These are phyloP conservation scores for Phaeosphaeria sp. DNA, from an alignment of 2,329 filamentous ascomycete species.

Conservation along the genomic window DNA sequence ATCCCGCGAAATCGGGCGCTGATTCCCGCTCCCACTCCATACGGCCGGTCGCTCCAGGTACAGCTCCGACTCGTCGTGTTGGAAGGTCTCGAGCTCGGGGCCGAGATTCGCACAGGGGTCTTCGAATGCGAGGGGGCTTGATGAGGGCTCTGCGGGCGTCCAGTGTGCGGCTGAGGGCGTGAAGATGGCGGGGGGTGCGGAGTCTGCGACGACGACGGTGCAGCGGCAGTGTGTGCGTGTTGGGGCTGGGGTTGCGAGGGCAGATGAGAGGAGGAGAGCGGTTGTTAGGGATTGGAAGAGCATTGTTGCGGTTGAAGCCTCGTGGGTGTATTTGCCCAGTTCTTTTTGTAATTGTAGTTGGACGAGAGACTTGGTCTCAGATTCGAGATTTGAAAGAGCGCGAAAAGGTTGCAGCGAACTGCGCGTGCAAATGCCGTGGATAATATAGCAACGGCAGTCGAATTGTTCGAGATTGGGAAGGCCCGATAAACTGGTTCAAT, in stretches of 20 bases:
- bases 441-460: background rate
- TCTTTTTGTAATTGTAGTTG: no score
- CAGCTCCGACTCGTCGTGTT: constrained; percentile 30
- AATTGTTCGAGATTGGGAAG: background rate
- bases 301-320: no score
- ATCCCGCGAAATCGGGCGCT: constrained; percentile 25
- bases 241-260: constrained; percentile 29
- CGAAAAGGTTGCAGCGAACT: background rate
- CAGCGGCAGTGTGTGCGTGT: constrained; percentile 41
- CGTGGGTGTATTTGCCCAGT: no score
- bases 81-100: constrained; percentile 35
- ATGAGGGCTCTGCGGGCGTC: constrained; percentile 24
- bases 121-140: constrained; percentile 8
- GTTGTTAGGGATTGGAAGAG: constrained; percentile 17
- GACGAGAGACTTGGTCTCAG: no score
- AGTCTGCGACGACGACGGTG: constrained; percentile 26
- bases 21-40: constrained; percentile 16
- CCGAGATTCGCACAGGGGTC: constrained; percentile 34
- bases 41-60: no score
- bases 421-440: background rate
- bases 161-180: constrained; percentile 30
- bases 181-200: constrained; percentile 15
- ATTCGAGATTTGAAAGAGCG: background rate
- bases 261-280: constrained; percentile 17
- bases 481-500: constrained; percentile 1